Percentiles rank a stretch among this genome's conserved stretches.
Conservation (phyloP, 176 grass and related monocot genomes). For the Carex pumila region DNA sequence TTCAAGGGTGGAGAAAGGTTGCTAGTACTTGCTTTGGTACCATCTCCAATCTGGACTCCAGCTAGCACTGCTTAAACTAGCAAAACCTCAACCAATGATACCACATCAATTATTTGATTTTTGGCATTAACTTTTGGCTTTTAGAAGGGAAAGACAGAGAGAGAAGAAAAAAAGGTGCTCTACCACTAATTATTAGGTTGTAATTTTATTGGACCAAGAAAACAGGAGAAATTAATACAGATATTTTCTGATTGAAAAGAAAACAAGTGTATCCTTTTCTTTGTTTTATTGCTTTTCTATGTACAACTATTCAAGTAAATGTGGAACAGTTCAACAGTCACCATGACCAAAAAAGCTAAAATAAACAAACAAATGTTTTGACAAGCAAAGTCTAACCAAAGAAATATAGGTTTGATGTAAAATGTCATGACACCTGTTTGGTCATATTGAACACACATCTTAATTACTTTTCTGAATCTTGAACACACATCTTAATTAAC, state of each 20-base stretch:
- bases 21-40: neutral
- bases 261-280: neutral
- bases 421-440: no score
- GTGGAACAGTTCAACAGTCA: neutral
- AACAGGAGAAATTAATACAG: neutral
- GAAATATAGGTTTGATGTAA: neutral
- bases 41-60: slow-evolving; percentile 18
- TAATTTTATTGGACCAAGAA: neutral
- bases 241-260: neutral
- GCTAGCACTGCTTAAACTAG: slow-evolving; percentile 23
- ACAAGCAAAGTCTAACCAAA: neutral
- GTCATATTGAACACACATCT: no score
- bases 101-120: slow-evolving; percentile 17
- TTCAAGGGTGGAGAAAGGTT: no score
- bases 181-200: neutral
- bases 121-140: slow-evolving; percentile 18
- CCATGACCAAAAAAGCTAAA: neutral
- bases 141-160: neutral
- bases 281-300: neutral
- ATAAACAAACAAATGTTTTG: neutral
- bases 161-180: neutral
- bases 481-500: neutral
- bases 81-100: slow-evolving; percentile 19
- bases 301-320: neutral
- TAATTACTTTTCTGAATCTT: neutral